phyloP scores from a whole-genome alignment of 805 yeast genomes.

The Lachancea meyersii region DNA sequence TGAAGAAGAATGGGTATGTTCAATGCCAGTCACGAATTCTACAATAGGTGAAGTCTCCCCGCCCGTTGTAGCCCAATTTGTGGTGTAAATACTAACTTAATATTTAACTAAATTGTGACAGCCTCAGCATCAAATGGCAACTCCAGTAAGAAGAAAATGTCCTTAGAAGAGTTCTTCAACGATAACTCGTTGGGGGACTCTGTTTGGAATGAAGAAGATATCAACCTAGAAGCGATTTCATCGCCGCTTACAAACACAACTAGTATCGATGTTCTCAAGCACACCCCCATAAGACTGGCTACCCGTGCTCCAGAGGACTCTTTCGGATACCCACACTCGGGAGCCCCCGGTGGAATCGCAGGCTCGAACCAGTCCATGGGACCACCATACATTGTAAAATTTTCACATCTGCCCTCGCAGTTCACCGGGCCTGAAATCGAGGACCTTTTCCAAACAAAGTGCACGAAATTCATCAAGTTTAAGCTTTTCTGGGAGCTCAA shows the following conservation, averaged over 20 bases:
- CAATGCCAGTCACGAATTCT: neutral
- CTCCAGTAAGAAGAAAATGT: slow-evolving; percentile 37
- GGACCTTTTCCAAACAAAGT: slow-evolving; percentile 59
- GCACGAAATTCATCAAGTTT: slow-evolving; percentile 50
- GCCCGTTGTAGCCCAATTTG: neutral
- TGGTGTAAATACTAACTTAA: slow-evolving; percentile 1
- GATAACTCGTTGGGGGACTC: slow-evolving; percentile 37
- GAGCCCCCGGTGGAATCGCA: neutral
- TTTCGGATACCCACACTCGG: slow-evolving; percentile 12
- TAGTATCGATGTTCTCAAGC: slow-evolving; percentile 26
- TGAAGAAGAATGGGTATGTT: slow-evolving; percentile 9
- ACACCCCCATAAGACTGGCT: slow-evolving; percentile 10
- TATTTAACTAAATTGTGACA: neutral
- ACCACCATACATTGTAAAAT: slow-evolving; percentile 63
- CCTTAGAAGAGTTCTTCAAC: slow-evolving; percentile 41
- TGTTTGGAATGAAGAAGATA: slow-evolving; percentile 33
- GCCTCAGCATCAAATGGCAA: slow-evolving; percentile 8
- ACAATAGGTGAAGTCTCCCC: neutral
- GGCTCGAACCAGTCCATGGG: slow-evolving; percentile 14
- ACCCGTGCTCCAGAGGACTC: slow-evolving; percentile 10
- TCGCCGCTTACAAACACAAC: slow-evolving; percentile 27
- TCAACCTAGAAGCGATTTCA: slow-evolving; percentile 27
- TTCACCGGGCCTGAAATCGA: slow-evolving; percentile 44
- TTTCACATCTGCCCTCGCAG: slow-evolving; percentile 52
- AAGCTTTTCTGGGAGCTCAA: slow-evolving; percentile 57